A percentile compares a stretch with the other conserved stretches of the same genome.
phyloP scores from a whole-genome alignment of 208 protist species.

The Balamuthia mandrillaris region DNA sequence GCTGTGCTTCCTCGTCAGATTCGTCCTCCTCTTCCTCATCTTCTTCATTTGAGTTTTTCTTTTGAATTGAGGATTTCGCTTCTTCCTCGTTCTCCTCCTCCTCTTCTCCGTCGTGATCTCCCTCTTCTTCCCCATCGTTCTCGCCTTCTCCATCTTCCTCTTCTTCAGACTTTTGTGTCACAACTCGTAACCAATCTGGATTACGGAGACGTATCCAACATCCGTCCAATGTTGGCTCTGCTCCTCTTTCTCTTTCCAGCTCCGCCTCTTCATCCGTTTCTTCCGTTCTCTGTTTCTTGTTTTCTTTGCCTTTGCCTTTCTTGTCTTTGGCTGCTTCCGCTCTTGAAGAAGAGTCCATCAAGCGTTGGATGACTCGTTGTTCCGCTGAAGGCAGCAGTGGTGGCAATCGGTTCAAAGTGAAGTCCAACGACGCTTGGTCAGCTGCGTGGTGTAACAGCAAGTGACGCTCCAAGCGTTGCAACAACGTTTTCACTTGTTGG shows the following conservation, averaged over 20 bases:
- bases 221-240: background rate
- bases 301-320: background rate
- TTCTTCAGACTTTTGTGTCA: background rate
- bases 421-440: background rate
- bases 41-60: too few species aligned
- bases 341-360: background rate
- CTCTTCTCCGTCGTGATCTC: too few species aligned
- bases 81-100: too few species aligned
- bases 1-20: background rate
- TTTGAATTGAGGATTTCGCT: background rate
- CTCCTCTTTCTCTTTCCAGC: background rate
- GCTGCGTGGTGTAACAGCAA: slow-evolving; percentile 12
- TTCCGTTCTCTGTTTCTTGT: background rate
- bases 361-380: background rate
- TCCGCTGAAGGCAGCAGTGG: background rate
- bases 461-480: background rate
- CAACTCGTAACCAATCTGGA: background rate
- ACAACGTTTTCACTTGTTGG: background rate
- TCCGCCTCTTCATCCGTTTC: background rate
- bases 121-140: too few species aligned
- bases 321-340: background rate
- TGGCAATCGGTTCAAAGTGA: background rate
- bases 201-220: background rate
- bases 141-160: too few species aligned
- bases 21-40: too few species aligned